Evolutionary conservation across 345 rosid species (phyloP).

Genomic region (Rubroshorea leprosula): DNA sequence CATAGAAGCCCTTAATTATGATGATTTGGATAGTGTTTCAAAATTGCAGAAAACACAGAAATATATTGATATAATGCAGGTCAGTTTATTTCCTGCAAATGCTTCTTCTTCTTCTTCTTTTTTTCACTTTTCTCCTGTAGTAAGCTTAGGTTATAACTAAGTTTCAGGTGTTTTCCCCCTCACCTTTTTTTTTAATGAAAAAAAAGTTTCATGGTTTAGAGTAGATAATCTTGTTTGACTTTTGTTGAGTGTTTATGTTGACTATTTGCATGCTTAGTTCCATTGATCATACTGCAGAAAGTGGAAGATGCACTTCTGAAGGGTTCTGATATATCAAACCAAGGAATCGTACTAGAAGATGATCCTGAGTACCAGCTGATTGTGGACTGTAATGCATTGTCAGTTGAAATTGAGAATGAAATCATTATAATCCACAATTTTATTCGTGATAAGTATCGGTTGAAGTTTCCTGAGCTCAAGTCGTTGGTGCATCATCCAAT

Average conservation of each 20-base stretch:
- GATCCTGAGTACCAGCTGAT: slow-evolving; percentile 93
- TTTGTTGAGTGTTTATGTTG: neutral
- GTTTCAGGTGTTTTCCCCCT: neutral
- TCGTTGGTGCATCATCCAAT: slow-evolving; percentile 86
- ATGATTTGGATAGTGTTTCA: slow-evolving; percentile 76
- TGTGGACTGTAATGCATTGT: slow-evolving; percentile 80
- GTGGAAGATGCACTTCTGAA: slow-evolving; percentile 64
- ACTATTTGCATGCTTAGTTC: neutral
- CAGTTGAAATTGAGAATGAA: slow-evolving; percentile 76
- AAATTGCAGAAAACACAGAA: slow-evolving; percentile 82
- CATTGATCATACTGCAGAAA: neutral
- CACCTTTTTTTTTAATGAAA: neutral
- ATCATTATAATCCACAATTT: slow-evolving; percentile 73
- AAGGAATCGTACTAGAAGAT: slow-evolving; percentile 75
- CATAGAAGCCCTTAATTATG: slow-evolving; percentile 71
- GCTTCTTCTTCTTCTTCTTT: neutral
- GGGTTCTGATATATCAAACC: slow-evolving; percentile 49
- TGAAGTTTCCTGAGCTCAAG: slow-evolving; percentile 91
- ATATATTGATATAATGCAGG: slow-evolving; percentile 78
- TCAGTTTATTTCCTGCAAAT: slow-evolving; percentile 19
- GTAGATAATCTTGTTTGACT: too few species aligned
- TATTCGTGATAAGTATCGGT: slow-evolving; percentile 76
- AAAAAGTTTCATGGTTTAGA: too few species aligned
- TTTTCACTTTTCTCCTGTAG: neutral
- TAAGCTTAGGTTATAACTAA: neutral